Conservation (phyloP, 495 filamentous ascomycete species). For the Gamarada debralockiae region DNA sequence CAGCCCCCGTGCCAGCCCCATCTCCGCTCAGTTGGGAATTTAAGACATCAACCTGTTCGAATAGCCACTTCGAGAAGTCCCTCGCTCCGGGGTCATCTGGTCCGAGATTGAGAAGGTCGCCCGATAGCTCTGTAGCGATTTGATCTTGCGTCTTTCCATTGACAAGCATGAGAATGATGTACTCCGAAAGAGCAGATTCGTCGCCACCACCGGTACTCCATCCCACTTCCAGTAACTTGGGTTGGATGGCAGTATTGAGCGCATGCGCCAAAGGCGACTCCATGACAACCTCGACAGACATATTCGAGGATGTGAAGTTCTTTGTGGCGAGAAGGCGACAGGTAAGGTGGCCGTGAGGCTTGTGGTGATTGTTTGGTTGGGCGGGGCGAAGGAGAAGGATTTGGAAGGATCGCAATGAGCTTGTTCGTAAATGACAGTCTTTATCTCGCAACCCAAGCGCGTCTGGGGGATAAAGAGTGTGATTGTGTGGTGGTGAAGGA, state of each 20-base stretch:
- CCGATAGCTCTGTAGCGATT: slow-evolving; percentile 83
- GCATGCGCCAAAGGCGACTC: slow-evolving; percentile 79
- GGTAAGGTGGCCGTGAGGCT: neutral
- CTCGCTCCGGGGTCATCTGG: slow-evolving; percentile 78
- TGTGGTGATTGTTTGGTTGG: no score
- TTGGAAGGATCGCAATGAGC: neutral
- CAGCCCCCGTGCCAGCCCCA: neutral
- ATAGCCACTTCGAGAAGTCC: slow-evolving; percentile 88
- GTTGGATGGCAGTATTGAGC: slow-evolving; percentile 73
- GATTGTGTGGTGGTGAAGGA: no score
- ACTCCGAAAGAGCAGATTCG: slow-evolving; percentile 85
- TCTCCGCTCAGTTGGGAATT: slow-evolving; percentile 54
- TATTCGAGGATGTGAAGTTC: slow-evolving; percentile 29
- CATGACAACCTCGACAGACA: slow-evolving; percentile 69
- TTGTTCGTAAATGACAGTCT: neutral
- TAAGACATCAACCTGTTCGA: slow-evolving; percentile 72
- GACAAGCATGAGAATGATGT: slow-evolving; percentile 93
- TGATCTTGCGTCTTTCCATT: slow-evolving; percentile 90
- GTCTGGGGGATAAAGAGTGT: no score
- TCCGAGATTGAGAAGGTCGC: slow-evolving; percentile 78
- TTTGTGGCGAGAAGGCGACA: slow-evolving; percentile 1
- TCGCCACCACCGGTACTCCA: slow-evolving; percentile 76
- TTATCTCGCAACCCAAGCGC: neutral
- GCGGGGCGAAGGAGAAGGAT: neutral
- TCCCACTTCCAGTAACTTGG: slow-evolving; percentile 92